A percentile compares a stretch with the other conserved stretches of the same genome.
phyloP scores from a whole-genome alignment of 352 stramenopile genomes.

The Pythium sukuiense region DNA sequence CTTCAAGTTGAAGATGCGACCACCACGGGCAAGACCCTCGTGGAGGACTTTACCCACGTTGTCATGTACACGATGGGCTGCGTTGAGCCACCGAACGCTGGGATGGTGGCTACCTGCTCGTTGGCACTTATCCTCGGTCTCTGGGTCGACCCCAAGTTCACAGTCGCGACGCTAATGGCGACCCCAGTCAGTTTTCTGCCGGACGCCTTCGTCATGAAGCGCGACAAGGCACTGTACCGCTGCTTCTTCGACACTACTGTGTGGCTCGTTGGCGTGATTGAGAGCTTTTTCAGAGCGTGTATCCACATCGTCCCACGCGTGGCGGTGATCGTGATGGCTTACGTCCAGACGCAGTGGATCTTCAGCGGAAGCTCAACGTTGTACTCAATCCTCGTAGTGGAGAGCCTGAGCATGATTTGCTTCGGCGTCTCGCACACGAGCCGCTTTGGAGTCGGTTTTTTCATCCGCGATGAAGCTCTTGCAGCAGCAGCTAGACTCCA shows the following conservation, averaged over 20 bases:
- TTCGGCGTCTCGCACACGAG: background rate
- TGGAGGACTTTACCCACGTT: background rate
- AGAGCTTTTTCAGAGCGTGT: background rate
- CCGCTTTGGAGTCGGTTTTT: background rate
- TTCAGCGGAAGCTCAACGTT: background rate
- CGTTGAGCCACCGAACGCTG: background rate
- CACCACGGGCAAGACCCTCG: background rate
- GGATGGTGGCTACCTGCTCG: background rate
- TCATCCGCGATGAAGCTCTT: background rate
- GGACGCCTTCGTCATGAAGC: background rate
- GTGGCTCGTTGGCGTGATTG: background rate
- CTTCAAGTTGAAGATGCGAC: background rate
- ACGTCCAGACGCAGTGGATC: conserved; percentile 7
- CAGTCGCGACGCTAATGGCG: background rate
- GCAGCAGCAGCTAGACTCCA: background rate
- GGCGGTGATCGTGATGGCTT: background rate
- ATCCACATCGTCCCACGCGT: background rate
- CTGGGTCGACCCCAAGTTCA: conserved; percentile 7
- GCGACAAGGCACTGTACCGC: conserved; percentile 8
- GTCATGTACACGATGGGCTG: background rate
- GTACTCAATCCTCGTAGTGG: background rate
- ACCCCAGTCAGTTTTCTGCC: background rate
- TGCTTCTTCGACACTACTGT: background rate
- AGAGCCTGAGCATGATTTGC: background rate
- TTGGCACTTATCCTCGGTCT: background rate